Base-by-base conservation (phyloP, 1,284 basidiomycete species). In the Pyrrhoderma lamaoense region DNA sequence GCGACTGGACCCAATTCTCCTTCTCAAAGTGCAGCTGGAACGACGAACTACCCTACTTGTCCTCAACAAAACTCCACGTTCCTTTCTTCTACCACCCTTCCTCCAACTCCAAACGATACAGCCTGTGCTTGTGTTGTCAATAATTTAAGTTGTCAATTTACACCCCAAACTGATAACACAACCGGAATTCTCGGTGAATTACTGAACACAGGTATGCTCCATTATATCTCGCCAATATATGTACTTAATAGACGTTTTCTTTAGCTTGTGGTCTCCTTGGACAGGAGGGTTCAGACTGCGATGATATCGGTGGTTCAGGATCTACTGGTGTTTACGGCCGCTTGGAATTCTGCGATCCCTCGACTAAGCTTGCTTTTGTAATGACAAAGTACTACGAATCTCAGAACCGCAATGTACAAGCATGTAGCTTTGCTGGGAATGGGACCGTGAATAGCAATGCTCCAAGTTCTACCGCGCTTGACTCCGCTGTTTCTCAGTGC, bases 391-490 rank as follows among this genome's bases (percentile, higher is more conserved):
- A 79, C 68, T 94, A 86, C 64, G 80, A 89, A 63, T 64, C 71
- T 38, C 79, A 77, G 51, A 76, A 76, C 63, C 75, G 77, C 57
- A 70, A 81, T 50, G 64, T 69, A 8, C 68, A 77, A 47, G 74
- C 86, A 5, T 91, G 88, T 68, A 74, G 72, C 70, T 95, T 94
- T 65, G 66, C 65, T 45, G 91, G 91, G 14, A 95, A 96, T 64
- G 93, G 83, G 3, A 90, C 88, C 7, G 68, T 89, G 58, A 86
- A 87, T 62, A 25, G 66, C n/a, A 65, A 66, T 22, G 76, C 79
- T 18, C 75, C 84, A 3, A 69, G 80, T 18, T 66, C 70, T 14
- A 66, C 74, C 27, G 76, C 79, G 46, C 79, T 82, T 16, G 73
- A 75, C 54, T 67, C 76, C 35, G 88, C 79, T 34, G 86, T 81